Evolutionary conservation across 345 rosid species (phyloP), one percentile per base, ranked within the genome.

Genomic region (Abelmoschus esculentus): DNA sequence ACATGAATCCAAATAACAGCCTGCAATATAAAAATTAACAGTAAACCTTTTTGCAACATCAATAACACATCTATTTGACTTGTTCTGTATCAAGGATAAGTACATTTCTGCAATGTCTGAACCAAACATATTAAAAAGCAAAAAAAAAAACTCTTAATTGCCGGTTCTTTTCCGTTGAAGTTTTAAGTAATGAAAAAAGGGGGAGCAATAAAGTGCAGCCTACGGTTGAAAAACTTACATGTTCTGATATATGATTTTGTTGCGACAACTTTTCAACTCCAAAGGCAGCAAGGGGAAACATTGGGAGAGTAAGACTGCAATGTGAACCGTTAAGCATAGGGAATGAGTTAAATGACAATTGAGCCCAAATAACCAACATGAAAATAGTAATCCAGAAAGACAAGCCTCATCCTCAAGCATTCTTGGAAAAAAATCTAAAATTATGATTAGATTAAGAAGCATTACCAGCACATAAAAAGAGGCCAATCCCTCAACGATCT

Each of bases 401-500:
- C 42, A 1, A 18, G 14, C 62, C 72, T 19, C 17, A 3, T 62
- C 70, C 53, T 58, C 18, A 61, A n/a, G 17, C 38, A 69, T 57
- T 71, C 57, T 42, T 59, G 1, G 32, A 54, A 75, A 54, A 1
- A 29, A 38, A 29, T 29, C 26, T 26, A 69, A 68, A 54, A 53
- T 19, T 18, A 46, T 5, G 17, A 57, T 47, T 42, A 50, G 40
- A 36, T 36, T 36, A 36, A 36, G n/a, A 59, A 70, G 67, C 31
- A 61, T 61, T 89, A 95, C 99, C 99, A 91, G 84, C 98, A 90
- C 99, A 95, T 95, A 74, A 92, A 72, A 42, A 95, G 90, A 0
- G 99, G 99, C 99, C 99, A 95, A 73, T 95, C 99, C 75, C 96
- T 85, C 76, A 95, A 77, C 2, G 96, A 88, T 54, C 73, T 84